Conservation (phyloP, 257 asterid species). For the Scutellaria barbata region DNA sequence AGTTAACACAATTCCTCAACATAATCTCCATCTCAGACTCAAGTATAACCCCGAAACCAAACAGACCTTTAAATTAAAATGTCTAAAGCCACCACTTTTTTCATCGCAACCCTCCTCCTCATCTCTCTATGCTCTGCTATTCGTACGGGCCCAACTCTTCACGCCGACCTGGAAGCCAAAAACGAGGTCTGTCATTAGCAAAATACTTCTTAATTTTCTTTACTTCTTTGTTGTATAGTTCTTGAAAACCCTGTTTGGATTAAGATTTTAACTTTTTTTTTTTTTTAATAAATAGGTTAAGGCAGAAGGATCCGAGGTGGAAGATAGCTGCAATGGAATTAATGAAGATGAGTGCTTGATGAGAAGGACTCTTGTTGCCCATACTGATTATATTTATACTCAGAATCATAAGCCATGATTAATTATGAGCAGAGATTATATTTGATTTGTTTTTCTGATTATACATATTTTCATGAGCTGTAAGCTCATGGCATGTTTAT, state of each 20-base stretch:
- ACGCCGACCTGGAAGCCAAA: slow-evolving; percentile 20
- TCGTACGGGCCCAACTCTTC: slow-evolving; percentile 45
- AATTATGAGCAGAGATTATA: not conserved
- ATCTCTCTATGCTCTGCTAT: slow-evolving; percentile 49
- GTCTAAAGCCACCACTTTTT: slow-evolving; percentile 50
- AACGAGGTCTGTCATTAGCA: slow-evolving; percentile 38
- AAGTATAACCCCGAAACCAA: slow-evolving; percentile 5
- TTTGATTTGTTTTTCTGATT: not conserved
- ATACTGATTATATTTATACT: slow-evolving; percentile 69
- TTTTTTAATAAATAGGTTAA: slow-evolving; percentile 15
- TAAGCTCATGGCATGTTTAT: slow-evolving; percentile 6
- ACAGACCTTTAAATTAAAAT: slow-evolving; percentile 34
- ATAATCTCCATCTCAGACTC: slow-evolving; percentile 17
- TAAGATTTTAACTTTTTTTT: not conserved
- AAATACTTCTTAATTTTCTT: not conserved
- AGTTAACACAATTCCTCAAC: slow-evolving; percentile 26
- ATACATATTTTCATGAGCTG: slow-evolving; percentile 11
- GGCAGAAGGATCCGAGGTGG: slow-evolving; percentile 27
- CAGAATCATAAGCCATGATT: slow-evolving; percentile 57
- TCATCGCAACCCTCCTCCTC: slow-evolving; percentile 50
- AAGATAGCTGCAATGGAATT: slow-evolving; percentile 52
- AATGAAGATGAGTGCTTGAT: slow-evolving; percentile 65
- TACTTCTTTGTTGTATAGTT: no score
- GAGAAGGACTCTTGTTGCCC: slow-evolving; percentile 67
- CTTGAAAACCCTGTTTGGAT: slow-evolving; percentile 29